These are phyloP conservation scores for Artemisia tridentata DNA, from an alignment of 129 eudicot species.

Conservation along the genomic window DNA sequence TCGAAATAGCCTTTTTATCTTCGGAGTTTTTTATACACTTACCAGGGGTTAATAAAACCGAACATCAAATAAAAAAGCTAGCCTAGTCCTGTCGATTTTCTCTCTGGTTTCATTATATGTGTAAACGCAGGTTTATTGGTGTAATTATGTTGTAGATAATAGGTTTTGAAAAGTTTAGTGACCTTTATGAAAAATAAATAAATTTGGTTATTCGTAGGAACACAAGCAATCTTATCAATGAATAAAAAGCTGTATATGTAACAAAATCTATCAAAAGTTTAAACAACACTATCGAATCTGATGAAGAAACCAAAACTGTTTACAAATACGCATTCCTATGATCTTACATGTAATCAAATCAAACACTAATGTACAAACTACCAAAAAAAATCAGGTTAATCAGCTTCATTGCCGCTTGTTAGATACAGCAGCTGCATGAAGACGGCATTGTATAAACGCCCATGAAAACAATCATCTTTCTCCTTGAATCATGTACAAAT, in stretches of 20 bases:
- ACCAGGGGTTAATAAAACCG: conserved; percentile 19
- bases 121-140: not conserved
- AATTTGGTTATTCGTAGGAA: not conserved
- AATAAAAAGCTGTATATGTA: not conserved
- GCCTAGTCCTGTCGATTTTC: not conserved
- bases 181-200: not conserved
- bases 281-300: conserved; percentile 10
- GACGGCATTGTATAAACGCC: conserved; percentile 19
- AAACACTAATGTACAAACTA: conserved; percentile 37
- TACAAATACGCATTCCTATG: conserved; percentile 28
- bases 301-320: conserved; percentile 5
- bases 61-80: conserved; percentile 4
- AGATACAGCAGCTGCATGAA: conserved; percentile 50
- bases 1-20: conserved; percentile 31
- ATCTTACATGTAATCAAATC: conserved; percentile 17
- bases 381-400: conserved; percentile 15
- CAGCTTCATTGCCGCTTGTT: conserved; percentile 44
- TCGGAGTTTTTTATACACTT: conserved; percentile 4
- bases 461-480: conserved; percentile 8
- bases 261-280: conserved; percentile 19
- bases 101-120: not conserved
- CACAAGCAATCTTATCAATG: not conserved
- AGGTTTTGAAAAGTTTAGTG: too few species aligned
- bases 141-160: not conserved
- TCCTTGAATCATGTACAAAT: conserved; percentile 38